Percentiles rank a stretch among this genome's conserved stretches.
Conservation (phyloP, 805 yeast genomes). For the Saturnispora mendoncae region DNA sequence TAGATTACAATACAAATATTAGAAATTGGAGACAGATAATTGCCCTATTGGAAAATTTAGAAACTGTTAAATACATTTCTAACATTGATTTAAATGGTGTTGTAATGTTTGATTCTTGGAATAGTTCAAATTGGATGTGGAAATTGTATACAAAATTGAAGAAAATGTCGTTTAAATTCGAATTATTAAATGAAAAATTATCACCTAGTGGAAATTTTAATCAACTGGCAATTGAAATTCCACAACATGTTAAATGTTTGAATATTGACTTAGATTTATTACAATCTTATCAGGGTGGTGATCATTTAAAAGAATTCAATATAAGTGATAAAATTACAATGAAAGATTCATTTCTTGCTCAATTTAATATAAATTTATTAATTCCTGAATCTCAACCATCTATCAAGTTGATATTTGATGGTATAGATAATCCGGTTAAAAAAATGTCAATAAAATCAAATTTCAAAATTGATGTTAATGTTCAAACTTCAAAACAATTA, state of each 20-base stretch:
- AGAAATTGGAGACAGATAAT: constrained; percentile 4
- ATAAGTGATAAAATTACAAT: neutral
- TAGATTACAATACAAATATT: neutral
- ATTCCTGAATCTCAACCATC: neutral
- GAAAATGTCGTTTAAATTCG: constrained; percentile 1
- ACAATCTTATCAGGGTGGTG: no score
- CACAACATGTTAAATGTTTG: neutral
- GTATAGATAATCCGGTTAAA: neutral
- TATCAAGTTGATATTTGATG: neutral
- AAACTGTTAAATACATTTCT: neutral
- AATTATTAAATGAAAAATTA: neutral
- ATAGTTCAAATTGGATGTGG: constrained; percentile 5
- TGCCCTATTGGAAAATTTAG: constrained; percentile 1
- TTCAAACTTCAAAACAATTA: neutral
- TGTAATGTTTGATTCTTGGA: constrained; percentile 1
- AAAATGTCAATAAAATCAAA: neutral
- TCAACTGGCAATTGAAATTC: neutral
- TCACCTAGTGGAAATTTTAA: neutral
- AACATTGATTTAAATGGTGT: neutral
- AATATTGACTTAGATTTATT: neutral
- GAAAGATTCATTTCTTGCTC: neutral
- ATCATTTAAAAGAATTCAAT: neutral
- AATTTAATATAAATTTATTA: neutral
- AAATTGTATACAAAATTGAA: constrained; percentile 1
- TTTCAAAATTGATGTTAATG: neutral